A percentile compares a stretch with the other conserved stretches of the same genome.
phyloP scores from a whole-genome alignment of 352 stramenopile species.

The Phytopythium delawarense region DNA sequence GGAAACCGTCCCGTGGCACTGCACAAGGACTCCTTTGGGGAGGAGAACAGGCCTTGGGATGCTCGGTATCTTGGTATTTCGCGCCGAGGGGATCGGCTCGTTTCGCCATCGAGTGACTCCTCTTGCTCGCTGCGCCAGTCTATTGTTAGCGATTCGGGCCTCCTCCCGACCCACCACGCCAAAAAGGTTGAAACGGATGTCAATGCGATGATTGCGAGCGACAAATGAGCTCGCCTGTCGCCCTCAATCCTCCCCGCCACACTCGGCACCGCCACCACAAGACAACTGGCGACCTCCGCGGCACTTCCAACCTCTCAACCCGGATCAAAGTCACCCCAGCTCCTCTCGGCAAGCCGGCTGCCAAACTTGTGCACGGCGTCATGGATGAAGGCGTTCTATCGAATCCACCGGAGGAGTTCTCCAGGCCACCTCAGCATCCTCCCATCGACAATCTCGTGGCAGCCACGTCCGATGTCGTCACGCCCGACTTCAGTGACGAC shows the following conservation, averaged over 20 bases:
- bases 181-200: no score
- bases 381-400: background rate
- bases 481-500: slow-evolving; percentile 21
- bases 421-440: background rate
- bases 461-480: background rate
- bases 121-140: no score
- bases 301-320: background rate
- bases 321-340: background rate
- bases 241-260: background rate
- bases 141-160: no score
- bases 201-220: no score
- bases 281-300: background rate
- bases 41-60: no score
- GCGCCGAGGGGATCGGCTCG: no score
- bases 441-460: background rate
- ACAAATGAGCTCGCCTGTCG: background rate
- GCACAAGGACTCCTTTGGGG: no score
- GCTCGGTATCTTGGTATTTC: no score
- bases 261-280: background rate
- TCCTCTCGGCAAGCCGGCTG: background rate
- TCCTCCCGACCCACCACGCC: no score
- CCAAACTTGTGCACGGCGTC: background rate
- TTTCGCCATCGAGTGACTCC: no score
- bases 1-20: no score
- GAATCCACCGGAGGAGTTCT: background rate